Evolutionary conservation across 805 yeast genomes (phyloP).

Genomic region (Sungouiella blattae): DNA sequence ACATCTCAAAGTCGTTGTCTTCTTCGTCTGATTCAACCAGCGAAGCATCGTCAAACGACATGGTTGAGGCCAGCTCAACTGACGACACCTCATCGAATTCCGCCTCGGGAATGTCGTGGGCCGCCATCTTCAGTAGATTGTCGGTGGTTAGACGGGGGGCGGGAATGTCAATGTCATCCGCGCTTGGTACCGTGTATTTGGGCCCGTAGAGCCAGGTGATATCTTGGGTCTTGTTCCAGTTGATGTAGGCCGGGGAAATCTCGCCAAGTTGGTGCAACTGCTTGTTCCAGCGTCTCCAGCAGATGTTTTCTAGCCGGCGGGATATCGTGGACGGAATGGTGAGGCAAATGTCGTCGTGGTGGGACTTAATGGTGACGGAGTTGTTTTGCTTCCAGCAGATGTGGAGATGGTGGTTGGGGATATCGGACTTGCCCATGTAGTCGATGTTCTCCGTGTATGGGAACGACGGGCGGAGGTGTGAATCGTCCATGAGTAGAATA

Average conservation of each 20-base stretch:
- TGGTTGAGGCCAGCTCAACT: slow-evolving; percentile 6
- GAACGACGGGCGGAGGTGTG: slow-evolving; percentile 5
- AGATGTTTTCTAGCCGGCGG: slow-evolving; percentile 30
- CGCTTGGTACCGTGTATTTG: slow-evolving; percentile 22
- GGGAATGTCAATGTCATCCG: not conserved
- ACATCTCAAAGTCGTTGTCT: slow-evolving; percentile 8
- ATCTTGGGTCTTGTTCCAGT: slow-evolving; percentile 55
- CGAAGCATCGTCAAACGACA: slow-evolving; percentile 10
- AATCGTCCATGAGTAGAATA: slow-evolving; percentile 9
- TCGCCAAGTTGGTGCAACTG: slow-evolving; percentile 25
- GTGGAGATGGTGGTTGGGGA: slow-evolving; percentile 16
- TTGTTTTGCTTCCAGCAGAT: slow-evolving; percentile 26
- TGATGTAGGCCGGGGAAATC: slow-evolving; percentile 42
- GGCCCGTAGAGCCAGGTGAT: slow-evolving; percentile 57
- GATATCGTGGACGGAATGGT: slow-evolving; percentile 20
- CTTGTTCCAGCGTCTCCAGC: slow-evolving; percentile 40
- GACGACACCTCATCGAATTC: slow-evolving; percentile 56
- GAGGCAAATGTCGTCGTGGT: slow-evolving; percentile 16
- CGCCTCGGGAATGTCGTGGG: slow-evolving; percentile 49
- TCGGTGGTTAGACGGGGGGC: slow-evolving; percentile 5
- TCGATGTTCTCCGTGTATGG: slow-evolving; percentile 26
- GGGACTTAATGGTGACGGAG: slow-evolving; percentile 13
- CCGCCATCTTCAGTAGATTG: slow-evolving; percentile 4
- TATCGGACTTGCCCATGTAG: slow-evolving; percentile 20
- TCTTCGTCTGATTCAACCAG: slow-evolving; percentile 9